These are phyloP conservation scores for Chlorella sorokiniana DNA, from an alignment of 139 green algal genomes.

Conservation along the genomic window DNA sequence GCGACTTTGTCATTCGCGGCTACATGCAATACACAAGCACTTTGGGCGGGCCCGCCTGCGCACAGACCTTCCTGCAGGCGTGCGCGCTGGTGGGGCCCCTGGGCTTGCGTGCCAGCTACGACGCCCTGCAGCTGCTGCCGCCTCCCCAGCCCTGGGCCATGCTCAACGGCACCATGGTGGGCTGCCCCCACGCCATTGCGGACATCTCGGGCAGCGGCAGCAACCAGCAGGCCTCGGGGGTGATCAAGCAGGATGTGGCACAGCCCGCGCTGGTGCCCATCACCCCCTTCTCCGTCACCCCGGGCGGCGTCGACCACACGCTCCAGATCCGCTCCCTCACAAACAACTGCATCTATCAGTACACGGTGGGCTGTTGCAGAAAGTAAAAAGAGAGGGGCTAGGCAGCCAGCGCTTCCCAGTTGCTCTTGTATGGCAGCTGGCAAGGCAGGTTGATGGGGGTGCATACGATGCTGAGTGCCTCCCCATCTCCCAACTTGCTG, in stretches of 20 bases:
- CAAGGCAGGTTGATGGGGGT: not conserved
- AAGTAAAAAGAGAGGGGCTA: not conserved
- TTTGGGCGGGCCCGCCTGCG: not conserved
- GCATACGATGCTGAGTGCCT: not conserved
- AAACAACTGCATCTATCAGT: conserved; percentile 4
- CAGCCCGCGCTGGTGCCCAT: not conserved
- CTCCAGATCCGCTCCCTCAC: not conserved
- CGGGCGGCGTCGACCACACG: not conserved
- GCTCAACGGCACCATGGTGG: not conserved
- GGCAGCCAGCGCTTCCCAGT: not conserved
- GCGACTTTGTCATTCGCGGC: conserved; percentile 11
- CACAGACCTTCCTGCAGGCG: not conserved
- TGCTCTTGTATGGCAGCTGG: not conserved
- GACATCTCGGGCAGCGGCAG: not conserved
- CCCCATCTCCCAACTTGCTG: not conserved
- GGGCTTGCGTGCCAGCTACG: not conserved
- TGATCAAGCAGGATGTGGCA: not conserved
- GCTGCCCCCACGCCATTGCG: not conserved
- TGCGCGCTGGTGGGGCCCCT: not conserved
- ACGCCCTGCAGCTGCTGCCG: not conserved
- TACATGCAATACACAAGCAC: not conserved
- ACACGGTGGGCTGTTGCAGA: not conserved
- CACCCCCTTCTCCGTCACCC: not conserved
- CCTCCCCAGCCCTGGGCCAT: not conserved
- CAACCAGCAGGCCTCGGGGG: not conserved